Evolutionary conservation across 257 asterid species (phyloP), one percentile per base, ranked within the genome.

Genomic region (Solanum raphanifolium): DNA sequence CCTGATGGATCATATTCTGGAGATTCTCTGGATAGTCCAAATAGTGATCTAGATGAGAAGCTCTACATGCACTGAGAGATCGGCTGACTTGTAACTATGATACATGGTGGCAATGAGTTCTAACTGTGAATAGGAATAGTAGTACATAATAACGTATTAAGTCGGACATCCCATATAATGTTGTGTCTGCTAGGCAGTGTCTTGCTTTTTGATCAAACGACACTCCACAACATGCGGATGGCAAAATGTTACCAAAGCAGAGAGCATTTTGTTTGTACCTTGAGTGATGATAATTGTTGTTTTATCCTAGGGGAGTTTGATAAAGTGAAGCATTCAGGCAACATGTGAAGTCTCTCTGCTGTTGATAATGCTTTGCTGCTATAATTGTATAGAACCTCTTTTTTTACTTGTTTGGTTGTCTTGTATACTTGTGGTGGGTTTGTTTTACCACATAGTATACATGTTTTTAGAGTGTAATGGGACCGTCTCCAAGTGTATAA

Each of bases 21-120:
- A 82, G 99, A 96, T 89, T 92, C 98, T 87, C 93, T 96, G 83
- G 98, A 95, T 87, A 94, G 98, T 92, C 97, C 98, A 41, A 92
- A 79, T 73, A 92, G 94, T 11, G 91, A 90, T 87, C 87, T 90
- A 18, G 94, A 95, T 16, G 95, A 89, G 84, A 89, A 73, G 62
- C 86, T 85, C 87, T 88, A 83, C 60, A 60, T 85, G 55, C 65
- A 9, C 84, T 13, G 73, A 76, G 83, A 83, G 87, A 72, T 74
- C 62, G 43, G 83, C 76, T 35, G 90, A 73, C 79, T 85, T 81
- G 78, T 52, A 52, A 78, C 60, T 39, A 60, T 58, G 81, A 83
- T 79, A 78, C 66, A 25, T 62, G 91, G 68, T 46, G 90, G 88
- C 69, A 88, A 43, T 55, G 91, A 79, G 88, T 87, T 86, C 89